phyloP scores from a whole-genome alignment of 108 stramenopile genomes.

The Cylindrotheca closterium region DNA sequence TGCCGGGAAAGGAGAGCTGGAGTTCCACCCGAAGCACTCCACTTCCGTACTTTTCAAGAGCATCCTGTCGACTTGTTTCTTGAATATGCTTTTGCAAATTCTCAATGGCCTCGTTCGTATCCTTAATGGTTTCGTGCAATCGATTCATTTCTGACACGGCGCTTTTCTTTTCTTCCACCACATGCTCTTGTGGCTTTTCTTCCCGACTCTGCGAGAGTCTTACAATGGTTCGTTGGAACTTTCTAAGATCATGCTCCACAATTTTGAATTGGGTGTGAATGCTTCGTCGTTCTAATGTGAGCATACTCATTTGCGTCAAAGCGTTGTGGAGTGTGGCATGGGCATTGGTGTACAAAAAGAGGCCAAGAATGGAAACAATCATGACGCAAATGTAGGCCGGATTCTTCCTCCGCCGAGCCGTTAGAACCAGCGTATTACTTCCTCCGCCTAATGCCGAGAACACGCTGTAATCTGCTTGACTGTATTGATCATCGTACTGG shows the following conservation, averaged over 20 bases:
- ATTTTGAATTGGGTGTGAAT: conserved; percentile 11
- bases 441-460: conserved; percentile 3
- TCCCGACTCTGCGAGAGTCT: background rate
- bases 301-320: conserved; percentile 9
- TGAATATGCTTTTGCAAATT: conserved; percentile 29
- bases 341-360: conserved; percentile 20
- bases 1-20: conserved; percentile 25
- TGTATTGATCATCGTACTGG: too few relatives aligned
- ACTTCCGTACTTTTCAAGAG: conserved; percentile 29
- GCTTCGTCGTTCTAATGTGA: conserved; percentile 3
- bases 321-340: conserved; percentile 23
- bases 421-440: conserved; percentile 13
- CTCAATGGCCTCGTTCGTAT: background rate
- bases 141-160: conserved; percentile 12
- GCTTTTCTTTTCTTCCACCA: background rate
- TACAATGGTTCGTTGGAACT: conserved; percentile 10
- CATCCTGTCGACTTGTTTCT: conserved; percentile 13
- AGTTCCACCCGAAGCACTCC: conserved; percentile 31
- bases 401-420: conserved; percentile 22
- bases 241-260: conserved; percentile 23
- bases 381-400: conserved; percentile 11
- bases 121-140: conserved; percentile 20
- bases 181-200: background rate
- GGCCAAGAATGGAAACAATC: conserved; percentile 9
- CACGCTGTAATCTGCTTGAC: background rate